Evolutionary conservation across 345 rosid species (phyloP).

Genomic region (Gynandropsis gynandra): DNA sequence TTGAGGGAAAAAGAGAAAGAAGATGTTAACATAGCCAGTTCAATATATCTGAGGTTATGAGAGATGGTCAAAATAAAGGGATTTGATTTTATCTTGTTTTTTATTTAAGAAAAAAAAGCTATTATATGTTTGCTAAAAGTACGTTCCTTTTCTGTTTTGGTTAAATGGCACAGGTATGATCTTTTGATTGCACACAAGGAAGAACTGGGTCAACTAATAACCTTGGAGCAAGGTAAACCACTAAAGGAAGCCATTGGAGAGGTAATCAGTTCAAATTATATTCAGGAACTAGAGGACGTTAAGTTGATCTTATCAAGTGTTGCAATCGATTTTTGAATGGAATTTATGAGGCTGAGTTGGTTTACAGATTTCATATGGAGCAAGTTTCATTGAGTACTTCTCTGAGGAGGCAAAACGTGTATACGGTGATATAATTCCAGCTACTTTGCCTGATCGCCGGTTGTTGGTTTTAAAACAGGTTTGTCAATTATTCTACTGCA

Average conservation of each 20-base stretch:
- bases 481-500: conserved; percentile 12
- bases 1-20: conserved; percentile 12
- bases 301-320: conserved; percentile 20
- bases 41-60: conserved; percentile 12
- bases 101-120: neutral
- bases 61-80: neutral
- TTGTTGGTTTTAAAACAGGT: conserved; percentile 85
- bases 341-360: conserved; percentile 25
- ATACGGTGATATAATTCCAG: conserved; percentile 90
- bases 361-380: conserved; percentile 78
- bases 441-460: conserved; percentile 72
- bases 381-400: conserved; percentile 82
- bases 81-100: conserved; percentile 11
- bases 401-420: conserved; percentile 94
- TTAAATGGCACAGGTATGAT: conserved; percentile 59
- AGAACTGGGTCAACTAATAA: conserved; percentile 89
- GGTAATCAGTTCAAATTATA: conserved; percentile 38
- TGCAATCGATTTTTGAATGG: conserved; percentile 23
- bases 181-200: conserved; percentile 73
- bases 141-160: conserved; percentile 10
- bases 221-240: conserved; percentile 97
- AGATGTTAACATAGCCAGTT: conserved; percentile 5
- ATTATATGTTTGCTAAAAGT: conserved; percentile 16
- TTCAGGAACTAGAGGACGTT: conserved; percentile 8
- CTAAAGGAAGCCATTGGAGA: conserved; percentile 87